phyloP scores from a whole-genome alignment of 2,329 filamentous ascomycete species.

The Alternaria arbusti region DNA sequence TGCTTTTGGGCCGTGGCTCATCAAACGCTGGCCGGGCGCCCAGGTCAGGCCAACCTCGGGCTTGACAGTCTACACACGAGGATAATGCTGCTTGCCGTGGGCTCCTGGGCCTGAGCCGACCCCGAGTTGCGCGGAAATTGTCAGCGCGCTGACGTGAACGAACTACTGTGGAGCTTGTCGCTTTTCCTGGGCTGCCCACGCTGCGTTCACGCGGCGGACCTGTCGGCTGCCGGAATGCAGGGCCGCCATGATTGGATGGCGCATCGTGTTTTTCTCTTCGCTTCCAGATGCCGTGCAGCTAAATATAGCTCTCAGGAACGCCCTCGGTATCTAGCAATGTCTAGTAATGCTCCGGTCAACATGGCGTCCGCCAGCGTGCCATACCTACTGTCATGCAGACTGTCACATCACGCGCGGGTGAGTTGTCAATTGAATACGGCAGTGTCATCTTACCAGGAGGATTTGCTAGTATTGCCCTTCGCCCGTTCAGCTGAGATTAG shows the following conservation, averaged over 20 bases:
- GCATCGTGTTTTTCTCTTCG: conserved; percentile 1
- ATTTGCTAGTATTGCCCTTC: not conserved
- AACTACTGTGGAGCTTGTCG: not conserved
- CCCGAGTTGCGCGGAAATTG: not conserved
- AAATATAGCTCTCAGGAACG: not conserved
- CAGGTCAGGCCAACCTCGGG: not conserved
- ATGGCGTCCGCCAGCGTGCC: not conserved
- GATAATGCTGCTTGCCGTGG: not conserved
- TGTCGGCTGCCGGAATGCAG: not conserved
- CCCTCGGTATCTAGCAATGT: not conserved
- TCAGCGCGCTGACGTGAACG: not conserved
- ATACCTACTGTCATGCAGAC: not conserved
- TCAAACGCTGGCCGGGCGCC: conserved; percentile 9
- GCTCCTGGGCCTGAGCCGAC: not conserved
- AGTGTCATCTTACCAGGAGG: not conserved
- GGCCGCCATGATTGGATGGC: not conserved
- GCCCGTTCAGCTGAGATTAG: not conserved
- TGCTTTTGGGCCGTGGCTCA: conserved; percentile 6
- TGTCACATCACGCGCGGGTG: not conserved
- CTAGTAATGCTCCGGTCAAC: not conserved
- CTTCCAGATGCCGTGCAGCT: not conserved
- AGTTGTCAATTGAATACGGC: not conserved
- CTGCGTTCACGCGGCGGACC: not conserved
- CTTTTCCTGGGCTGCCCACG: not conserved
- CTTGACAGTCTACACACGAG: not conserved